Percentiles rank a stretch among this genome's conserved stretches.
Conservation (phyloP, 2,329 filamentous ascomycete genomes). For the Aureobasidium sp. region DNA sequence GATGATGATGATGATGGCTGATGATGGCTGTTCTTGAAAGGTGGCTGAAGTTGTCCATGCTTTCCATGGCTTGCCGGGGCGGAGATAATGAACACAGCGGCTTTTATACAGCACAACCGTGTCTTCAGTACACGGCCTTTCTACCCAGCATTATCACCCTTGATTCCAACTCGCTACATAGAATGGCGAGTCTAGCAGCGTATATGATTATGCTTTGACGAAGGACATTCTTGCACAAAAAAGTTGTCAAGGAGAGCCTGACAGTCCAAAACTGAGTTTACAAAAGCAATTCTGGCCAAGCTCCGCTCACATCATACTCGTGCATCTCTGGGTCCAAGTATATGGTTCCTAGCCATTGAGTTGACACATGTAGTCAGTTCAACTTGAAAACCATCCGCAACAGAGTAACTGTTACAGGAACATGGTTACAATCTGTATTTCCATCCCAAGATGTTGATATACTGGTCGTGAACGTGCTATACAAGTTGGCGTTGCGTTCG, state of each 20-base stretch:
- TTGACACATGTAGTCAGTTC: no score
- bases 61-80: background rate
- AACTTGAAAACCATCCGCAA: no score
- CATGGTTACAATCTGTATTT: background rate
- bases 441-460: background rate
- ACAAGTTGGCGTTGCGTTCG: background rate
- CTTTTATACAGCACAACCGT: background rate
- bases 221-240: no score
- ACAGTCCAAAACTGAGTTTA: no score
- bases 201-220: background rate
- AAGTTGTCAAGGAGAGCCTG: no score
- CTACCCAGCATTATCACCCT: background rate
- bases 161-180: background rate
- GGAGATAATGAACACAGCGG: background rate
- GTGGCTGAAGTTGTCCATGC: constrained; percentile 1
- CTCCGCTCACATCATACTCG: background rate
- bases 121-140: background rate
- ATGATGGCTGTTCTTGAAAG: background rate
- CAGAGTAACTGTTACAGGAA: no score
- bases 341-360: background rate
- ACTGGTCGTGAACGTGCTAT: background rate
- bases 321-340: background rate
- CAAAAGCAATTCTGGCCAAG: background rate
- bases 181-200: background rate
- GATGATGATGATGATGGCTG: background rate